A percentile compares a stretch with the other conserved stretches of the same genome.
phyloP scores from a whole-genome alignment of 2,329 filamentous ascomycete genomes.

The Periconia digitata region DNA sequence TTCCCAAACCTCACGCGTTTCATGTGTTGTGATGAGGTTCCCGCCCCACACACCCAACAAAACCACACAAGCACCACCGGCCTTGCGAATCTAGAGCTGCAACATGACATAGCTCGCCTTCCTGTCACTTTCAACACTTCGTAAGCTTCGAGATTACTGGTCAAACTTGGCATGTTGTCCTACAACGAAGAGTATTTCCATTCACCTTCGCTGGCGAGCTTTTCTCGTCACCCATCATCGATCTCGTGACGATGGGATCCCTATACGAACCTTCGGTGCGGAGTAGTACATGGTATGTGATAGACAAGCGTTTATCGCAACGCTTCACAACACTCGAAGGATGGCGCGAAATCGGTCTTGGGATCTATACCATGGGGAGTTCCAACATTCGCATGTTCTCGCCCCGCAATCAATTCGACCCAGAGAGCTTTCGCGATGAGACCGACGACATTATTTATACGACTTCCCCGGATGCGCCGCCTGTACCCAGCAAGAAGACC shows the following conservation, averaged over 20 bases:
- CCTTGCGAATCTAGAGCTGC: neutral
- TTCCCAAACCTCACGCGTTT: conserved; percentile 7
- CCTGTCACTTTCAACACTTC: conserved; percentile 1
- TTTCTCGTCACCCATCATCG: neutral
- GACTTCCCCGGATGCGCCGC: neutral
- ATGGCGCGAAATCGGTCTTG: conserved; percentile 19
- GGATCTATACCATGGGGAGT: conserved; percentile 18
- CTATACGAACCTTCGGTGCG: conserved; percentile 13
- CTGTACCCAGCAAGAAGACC: neutral
- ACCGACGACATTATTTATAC: conserved; percentile 1
- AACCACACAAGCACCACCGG: neutral
- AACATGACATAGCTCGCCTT: neutral
- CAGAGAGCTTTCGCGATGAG: conserved; percentile 13
- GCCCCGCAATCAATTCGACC: conserved; percentile 16
- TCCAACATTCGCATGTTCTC: conserved; percentile 17
- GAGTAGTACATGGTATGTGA: conserved; percentile 7
- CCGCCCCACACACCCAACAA: neutral
- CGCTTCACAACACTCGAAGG: conserved; percentile 22
- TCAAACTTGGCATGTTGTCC: neutral
- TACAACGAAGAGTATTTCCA: neutral
- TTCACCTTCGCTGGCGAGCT: conserved; percentile 1
- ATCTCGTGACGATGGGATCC: conserved; percentile 8
- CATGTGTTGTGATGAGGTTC: neutral
- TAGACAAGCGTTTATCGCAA: conserved; percentile 6
- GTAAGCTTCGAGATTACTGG: neutral